Evolutionary conservation across 129 eudicot species (phyloP).

Genomic region (Flaveria bidentis): DNA sequence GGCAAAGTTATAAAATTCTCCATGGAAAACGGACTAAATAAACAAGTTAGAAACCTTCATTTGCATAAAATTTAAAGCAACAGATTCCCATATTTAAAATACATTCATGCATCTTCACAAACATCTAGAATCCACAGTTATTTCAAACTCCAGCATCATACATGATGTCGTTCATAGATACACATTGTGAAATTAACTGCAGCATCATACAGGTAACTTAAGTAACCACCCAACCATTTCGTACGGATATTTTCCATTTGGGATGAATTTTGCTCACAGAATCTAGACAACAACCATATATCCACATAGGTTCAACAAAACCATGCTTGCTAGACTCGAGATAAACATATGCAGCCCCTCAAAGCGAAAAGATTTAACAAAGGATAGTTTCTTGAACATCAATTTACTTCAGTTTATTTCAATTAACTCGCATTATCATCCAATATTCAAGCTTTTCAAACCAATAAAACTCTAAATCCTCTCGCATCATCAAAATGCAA

Average conservation of each 20-base stretch:
- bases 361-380: neutral
- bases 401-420: neutral
- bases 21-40: neutral
- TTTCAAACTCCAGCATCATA: neutral
- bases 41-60: conserved; percentile 4
- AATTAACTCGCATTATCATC: neutral
- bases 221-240: neutral
- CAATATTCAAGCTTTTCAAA: conserved; percentile 1
- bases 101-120: neutral
- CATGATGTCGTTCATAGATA: neutral
- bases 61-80: neutral
- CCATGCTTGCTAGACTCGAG: neutral
- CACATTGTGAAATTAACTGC: neutral
- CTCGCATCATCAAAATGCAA: conserved; percentile 25
- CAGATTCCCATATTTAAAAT: neutral
- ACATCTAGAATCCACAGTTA: neutral
- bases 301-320: neutral
- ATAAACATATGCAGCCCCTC: neutral
- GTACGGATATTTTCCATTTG: conserved; percentile 1
- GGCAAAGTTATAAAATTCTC: neutral
- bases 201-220: neutral
- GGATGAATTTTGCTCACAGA: neutral
- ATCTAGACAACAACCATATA: neutral
- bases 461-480: conserved; percentile 7
- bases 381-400: neutral